phyloP scores from a whole-genome alignment of 1,139 yeast species.

The Suhomyces maxii region DNA sequence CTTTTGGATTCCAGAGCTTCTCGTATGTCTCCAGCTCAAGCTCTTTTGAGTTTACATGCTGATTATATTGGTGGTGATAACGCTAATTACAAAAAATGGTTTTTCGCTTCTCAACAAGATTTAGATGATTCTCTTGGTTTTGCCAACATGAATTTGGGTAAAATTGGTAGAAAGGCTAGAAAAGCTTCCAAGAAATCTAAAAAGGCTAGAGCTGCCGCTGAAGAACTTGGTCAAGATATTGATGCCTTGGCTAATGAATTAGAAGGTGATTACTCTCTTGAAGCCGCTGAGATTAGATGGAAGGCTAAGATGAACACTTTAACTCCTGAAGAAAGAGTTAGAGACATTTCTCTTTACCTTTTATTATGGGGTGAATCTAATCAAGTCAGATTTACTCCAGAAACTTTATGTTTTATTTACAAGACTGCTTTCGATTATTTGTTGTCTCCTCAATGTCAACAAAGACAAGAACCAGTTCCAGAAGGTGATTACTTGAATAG shows the following conservation, averaged over 20 bases:
- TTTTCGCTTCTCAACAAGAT: slow-evolving; percentile 30
- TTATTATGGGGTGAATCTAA: slow-evolving; percentile 98
- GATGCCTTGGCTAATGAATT: slow-evolving; percentile 69
- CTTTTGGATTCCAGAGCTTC: slow-evolving; percentile 93
- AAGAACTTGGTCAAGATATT: slow-evolving; percentile 47
- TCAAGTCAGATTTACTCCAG: slow-evolving; percentile 94
- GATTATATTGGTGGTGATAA: slow-evolving; percentile 64
- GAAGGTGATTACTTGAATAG: slow-evolving; percentile 96
- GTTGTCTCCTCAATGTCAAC: slow-evolving; percentile 86
- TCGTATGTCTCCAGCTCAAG: slow-evolving; percentile 96
- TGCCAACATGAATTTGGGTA: slow-evolving; percentile 71
- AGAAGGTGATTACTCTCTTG: slow-evolving; percentile 77
- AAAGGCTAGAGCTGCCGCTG: slow-evolving; percentile 61
- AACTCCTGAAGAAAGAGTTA: slow-evolving; percentile 70
- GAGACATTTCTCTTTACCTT: slow-evolving; percentile 86
- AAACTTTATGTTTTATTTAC: slow-evolving; percentile 86
- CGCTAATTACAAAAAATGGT: slow-evolving; percentile 32
- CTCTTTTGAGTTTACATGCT: slow-evolving; percentile 87
- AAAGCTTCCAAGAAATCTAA: slow-evolving; percentile 58
- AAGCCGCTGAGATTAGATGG: slow-evolving; percentile 54
- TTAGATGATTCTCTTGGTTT: slow-evolving; percentile 39
- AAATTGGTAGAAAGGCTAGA: slow-evolving; percentile 55
- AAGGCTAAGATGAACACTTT: slow-evolving; percentile 50
- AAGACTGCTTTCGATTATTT: slow-evolving; percentile 91
- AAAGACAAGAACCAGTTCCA: slow-evolving; percentile 84